These are phyloP conservation scores for Apiospora koreana DNA, from an alignment of 2,329 filamentous ascomycete species.

Conservation along the genomic window DNA sequence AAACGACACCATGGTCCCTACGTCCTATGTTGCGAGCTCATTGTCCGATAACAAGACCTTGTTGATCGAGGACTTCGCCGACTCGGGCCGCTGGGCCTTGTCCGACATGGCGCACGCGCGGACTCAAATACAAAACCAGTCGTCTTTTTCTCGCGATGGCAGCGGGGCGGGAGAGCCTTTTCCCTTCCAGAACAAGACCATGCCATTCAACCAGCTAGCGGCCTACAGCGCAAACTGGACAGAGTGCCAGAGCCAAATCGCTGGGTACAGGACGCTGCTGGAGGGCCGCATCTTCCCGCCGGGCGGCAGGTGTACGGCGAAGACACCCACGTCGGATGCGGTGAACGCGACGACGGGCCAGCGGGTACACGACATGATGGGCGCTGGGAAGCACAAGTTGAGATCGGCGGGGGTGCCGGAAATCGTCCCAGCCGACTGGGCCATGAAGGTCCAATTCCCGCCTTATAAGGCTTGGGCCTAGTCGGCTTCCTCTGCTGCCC, in stretches of 20 bases:
- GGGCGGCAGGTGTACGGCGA: background rate
- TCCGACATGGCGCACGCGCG: background rate
- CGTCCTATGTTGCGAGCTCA: background rate
- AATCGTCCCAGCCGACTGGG: background rate
- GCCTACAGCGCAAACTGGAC: background rate
- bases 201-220: background rate
- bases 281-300: background rate
- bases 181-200: background rate
- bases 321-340: background rate
- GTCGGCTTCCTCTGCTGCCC: background rate
- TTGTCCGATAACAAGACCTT: background rate
- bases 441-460: background rate
- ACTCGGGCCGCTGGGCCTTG: background rate
- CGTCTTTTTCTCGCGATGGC: no score
- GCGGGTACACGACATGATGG: background rate
- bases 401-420: background rate
- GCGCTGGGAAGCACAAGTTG: background rate
- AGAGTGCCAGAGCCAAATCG: background rate
- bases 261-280: background rate
- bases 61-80: background rate
- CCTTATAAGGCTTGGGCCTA: background rate
- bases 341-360: background rate
- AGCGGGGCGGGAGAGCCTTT: background rate
- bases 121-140: background rate
- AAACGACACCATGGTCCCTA: background rate